Base-by-base conservation (phyloP, 257 asterid genomes). In the Forsythia viridissima region DNA sequence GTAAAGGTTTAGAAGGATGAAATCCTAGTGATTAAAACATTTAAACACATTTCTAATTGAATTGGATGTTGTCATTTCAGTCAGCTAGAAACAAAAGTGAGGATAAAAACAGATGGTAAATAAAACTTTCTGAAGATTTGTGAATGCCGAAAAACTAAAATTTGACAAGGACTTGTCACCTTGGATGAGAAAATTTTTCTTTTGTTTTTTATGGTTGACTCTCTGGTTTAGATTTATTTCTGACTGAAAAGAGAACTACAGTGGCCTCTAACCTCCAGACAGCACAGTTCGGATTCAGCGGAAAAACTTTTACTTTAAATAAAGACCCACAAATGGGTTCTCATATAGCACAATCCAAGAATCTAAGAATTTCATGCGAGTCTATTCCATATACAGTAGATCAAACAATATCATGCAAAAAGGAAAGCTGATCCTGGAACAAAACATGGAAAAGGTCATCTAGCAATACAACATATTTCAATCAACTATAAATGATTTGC, bases 21-120 rank as follows among this genome's bases (percentile, higher is more conserved):
- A 21, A 61, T 66, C 77, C 21, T 73, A 51, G 39, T 63, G 59
- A 51, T 44, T 73, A 63, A 41, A 55, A 55, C 65, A 55, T n/a
- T 55, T 55, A 55, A 55, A 55, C 30, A 57, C 38, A 71, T 43
- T 76, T 44, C 59, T 42, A 43, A 13, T 61, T 42, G 77, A 76
- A 61, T 59, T 24, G 37, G 72, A 63, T 61, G 30, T 61, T 30
- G 0, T 42, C 18, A n/a, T 30, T 63, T 75, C 46, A 75, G 7
- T 18, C 44, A 48, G 57, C 6, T 0, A 44, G 12, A 48, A 48
- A 48, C 6, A 48, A 48, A 48, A 13, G n/a, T 1, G 30, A n/a
- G 24, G 9, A 52, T 52, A 52, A 55, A 55, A 55, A 16, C 65
- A 55, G 65, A n/a, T 16, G 65, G 9, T 5, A 55, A 55, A 55